Evolutionary conservation across 2,329 filamentous ascomycete genomes (phyloP).

Genomic region (Diaporthe citrichinensis): DNA sequence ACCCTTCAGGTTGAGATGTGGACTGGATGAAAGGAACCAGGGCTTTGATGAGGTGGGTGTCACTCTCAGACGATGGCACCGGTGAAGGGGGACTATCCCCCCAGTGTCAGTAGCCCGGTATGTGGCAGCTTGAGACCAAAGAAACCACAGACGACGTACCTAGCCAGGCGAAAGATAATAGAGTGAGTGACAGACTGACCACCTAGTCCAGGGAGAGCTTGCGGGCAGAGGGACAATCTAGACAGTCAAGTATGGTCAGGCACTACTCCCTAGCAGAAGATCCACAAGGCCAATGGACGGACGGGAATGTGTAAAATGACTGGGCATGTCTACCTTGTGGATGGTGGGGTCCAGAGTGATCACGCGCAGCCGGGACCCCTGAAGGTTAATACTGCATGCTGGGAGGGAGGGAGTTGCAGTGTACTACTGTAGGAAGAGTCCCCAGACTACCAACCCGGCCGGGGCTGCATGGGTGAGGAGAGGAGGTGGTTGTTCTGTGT

Average conservation of each 20-base stretch:
- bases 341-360: slow-evolving; percentile 30
- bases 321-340: slow-evolving; percentile 19
- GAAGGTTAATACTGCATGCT: slow-evolving; percentile 21
- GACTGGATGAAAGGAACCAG: not conserved
- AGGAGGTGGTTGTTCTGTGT: slow-evolving; percentile 9
- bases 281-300: slow-evolving; percentile 14
- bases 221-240: not conserved
- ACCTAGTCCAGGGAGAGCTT: not conserved
- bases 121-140: slow-evolving; percentile 5
- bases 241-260: slow-evolving; percentile 6
- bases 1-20: not conserved
- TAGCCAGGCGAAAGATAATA: not conserved
- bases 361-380: slow-evolving; percentile 30
- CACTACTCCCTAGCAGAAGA: slow-evolving; percentile 24
- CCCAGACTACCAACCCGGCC: slow-evolving; percentile 1
- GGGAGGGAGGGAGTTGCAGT: not conserved
- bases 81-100: not conserved
- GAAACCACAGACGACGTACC: not conserved
- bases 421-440: not conserved
- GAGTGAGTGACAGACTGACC: not conserved
- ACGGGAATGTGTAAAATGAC: slow-evolving; percentile 23
- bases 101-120: not conserved
- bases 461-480: slow-evolving; percentile 16
- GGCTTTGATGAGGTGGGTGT: slow-evolving; percentile 1
- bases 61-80: not conserved